Evolutionary conservation across 2,329 filamentous ascomycete species (phyloP).

Genomic region (Pseudogymnoascus sp.): DNA sequence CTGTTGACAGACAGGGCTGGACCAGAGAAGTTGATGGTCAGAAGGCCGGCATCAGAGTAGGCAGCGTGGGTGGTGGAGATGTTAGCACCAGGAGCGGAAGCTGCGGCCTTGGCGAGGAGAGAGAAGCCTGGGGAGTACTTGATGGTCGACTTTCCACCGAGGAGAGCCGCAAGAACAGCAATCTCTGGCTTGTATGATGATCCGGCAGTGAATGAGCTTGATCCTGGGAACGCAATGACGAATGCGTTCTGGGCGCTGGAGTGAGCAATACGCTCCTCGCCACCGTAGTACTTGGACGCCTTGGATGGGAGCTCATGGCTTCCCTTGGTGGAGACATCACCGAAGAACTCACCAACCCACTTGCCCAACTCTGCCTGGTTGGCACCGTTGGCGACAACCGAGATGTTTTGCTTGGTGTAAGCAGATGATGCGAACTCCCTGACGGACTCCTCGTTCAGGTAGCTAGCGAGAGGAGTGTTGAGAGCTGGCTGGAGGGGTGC

Average conservation of each 20-base stretch:
- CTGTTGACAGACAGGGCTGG: conserved; percentile 64
- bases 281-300: conserved; percentile 83
- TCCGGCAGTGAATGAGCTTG: conserved; percentile 62
- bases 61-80: conserved; percentile 70
- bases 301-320: conserved; percentile 51
- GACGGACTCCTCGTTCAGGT: conserved; percentile 70
- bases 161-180: conserved; percentile 77
- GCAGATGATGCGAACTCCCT: conserved; percentile 69
- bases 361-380: conserved; percentile 69
- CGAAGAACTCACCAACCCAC: conserved; percentile 93
- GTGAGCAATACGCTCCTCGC: conserved; percentile 84
- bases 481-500: conserved; percentile 67
- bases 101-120: conserved; percentile 73
- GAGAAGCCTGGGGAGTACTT: conserved; percentile 96
- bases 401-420: conserved; percentile 86
- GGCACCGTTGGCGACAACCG: conserved; percentile 84
- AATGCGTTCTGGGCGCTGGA: conserved; percentile 66
- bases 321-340: conserved; percentile 51
- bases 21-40: conserved; percentile 76
- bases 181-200: conserved; percentile 82
- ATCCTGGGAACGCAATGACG: conserved; percentile 88
- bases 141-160: conserved; percentile 84
- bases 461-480: conserved; percentile 67
- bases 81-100: conserved; percentile 58
- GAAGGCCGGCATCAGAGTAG: conserved; percentile 91